These are phyloP conservation scores for Tardiomyces digboiensis DNA, from an alignment of 1,139 yeast species.

Conservation along the genomic window DNA sequence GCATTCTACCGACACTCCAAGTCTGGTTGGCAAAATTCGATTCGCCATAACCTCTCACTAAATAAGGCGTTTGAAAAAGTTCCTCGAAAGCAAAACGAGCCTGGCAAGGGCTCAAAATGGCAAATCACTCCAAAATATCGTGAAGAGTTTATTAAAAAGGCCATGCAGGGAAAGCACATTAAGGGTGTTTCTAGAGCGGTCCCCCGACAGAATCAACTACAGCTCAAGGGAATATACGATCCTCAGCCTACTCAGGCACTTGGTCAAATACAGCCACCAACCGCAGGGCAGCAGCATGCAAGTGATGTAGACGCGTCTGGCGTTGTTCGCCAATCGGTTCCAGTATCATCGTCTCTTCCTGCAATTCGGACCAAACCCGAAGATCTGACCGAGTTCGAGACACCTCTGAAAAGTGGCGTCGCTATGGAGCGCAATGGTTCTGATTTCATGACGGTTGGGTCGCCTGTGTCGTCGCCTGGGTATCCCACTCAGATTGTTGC, in stretches of 20 bases:
- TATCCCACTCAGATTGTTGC: constrained; percentile 49
- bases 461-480: background rate
- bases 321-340: background rate
- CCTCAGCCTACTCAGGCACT: constrained; percentile 5
- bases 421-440: background rate
- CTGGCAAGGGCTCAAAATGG: constrained; percentile 99
- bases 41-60: constrained; percentile 70
- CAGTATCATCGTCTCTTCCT: background rate
- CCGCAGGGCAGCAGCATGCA: constrained; percentile 3
- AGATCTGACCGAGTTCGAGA: background rate
- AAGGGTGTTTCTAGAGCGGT: constrained; percentile 29
- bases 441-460: background rate
- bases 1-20: constrained; percentile 88
- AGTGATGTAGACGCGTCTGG: background rate
- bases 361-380: background rate
- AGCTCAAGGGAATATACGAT: constrained; percentile 4
- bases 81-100: constrained; percentile 90
- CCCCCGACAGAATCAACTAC: constrained; percentile 6
- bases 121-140: constrained; percentile 80
- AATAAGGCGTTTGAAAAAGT: constrained; percentile 91
- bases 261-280: constrained; percentile 1
- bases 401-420: background rate
- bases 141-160: constrained; percentile 72
- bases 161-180: constrained; percentile 44
- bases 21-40: constrained; percentile 94